These are phyloP conservation scores for Sechiopsis laciniata DNA, from an alignment of 306 rosid genomes.

Conservation along the genomic window DNA sequence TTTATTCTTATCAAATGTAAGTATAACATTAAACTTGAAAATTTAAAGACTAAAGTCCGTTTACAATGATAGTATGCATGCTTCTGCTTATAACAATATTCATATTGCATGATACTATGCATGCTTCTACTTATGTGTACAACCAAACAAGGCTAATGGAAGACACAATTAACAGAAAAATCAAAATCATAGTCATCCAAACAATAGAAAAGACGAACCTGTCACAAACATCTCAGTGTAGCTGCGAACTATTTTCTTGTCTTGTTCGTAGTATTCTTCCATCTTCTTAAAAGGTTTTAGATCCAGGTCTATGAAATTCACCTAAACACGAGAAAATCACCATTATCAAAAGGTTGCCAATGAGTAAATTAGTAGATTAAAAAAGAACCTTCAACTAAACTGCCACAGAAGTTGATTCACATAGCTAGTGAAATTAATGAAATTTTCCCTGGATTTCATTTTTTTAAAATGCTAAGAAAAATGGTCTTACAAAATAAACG, in stretches of 20 bases:
- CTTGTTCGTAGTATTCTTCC: conserved; percentile 73
- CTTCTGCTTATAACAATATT: too few relatives aligned
- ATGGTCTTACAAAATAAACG: neutral
- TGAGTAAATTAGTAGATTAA: neutral
- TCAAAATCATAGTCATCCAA: conserved; percentile 7
- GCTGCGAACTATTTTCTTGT: conserved; percentile 66
- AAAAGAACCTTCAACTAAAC: neutral
- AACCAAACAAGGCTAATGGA: too few relatives aligned
- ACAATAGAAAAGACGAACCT: conserved; percentile 11
- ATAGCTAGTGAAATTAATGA: neutral
- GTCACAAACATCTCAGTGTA: conserved; percentile 46
- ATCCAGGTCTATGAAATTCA: conserved; percentile 71
- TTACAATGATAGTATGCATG: too few relatives aligned
- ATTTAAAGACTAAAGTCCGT: too few relatives aligned
- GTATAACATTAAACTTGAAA: too few relatives aligned
- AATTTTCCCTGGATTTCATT: neutral
- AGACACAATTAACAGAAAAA: neutral
- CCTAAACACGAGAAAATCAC: conserved; percentile 31
- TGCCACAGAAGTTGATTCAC: neutral
- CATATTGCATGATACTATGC: too few relatives aligned
- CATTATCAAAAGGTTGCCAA: neutral
- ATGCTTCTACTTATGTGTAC: too few relatives aligned
- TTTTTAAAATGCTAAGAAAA: neutral
- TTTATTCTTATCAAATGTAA: too few relatives aligned
- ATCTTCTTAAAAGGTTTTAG: conserved; percentile 71